Evolutionary conservation across 1,284 basidiomycete genomes (phyloP), one percentile per base, ranked within the genome.

Genomic region (Microbotryum scabiosae): DNA sequence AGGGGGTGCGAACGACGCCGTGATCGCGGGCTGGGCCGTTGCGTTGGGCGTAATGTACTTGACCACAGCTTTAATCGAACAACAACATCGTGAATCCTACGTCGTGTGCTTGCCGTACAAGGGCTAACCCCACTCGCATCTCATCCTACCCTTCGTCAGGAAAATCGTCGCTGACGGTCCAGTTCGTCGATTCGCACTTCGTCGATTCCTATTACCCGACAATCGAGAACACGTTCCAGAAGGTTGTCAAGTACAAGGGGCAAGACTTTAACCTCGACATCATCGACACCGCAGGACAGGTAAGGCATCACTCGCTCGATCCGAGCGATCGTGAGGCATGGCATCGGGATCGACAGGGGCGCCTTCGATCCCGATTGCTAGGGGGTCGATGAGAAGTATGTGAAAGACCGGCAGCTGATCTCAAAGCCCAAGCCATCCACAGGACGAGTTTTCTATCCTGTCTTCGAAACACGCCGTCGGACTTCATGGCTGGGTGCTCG

Each of bases 221-320:
- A 64, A 97, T 97, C 74, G 93, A 97, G 76, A 84, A 81, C 70
- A 90, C 87, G 50, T 89, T 89, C 74, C 81, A 84, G 67, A 97
- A 96, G 81, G 50, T 53, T 36, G 83, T 97, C 76, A 83, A 82
- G 68, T 84, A 87, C 79, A 87, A 88, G 64, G 90, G 90, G 58
- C 80, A 83, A 50, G 86, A 92, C 69, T 97, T 90, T 73, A 84
- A 90, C 68, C 91, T 90, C 79, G 92, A 97, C 79, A 97, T 99
- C 78, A 90, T 98, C 73, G 96, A 99, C 78, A 97, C 93, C 63
- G 96, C 96, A 59, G 96, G 96, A 53, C 92, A 80, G 71, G 78
- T 79, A 44, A 67, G 77, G 70, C 7, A 6, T 23, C 10, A 41
- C 16, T 12, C 12, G 36, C 16, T 41, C 16, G 36, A 41, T 18